Evolutionary conservation across 202 grass and related monocot species (phyloP).

Genomic region (Schoenoplectus triqueter): DNA sequence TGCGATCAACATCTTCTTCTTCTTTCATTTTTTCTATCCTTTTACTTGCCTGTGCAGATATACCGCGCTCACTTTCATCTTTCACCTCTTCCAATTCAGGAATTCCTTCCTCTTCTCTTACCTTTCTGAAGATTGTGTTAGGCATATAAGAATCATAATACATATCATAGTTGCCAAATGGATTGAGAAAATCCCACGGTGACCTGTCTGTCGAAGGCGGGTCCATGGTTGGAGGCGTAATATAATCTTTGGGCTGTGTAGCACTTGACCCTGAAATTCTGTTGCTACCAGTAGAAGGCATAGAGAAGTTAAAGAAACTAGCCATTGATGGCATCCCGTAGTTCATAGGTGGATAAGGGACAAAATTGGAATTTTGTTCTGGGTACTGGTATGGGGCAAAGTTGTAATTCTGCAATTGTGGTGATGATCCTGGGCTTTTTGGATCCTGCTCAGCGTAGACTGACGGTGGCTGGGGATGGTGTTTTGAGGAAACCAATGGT

Average conservation of each 20-base stretch:
- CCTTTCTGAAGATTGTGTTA: constrained; percentile 33
- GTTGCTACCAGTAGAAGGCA: constrained; percentile 3
- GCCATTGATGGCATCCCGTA: constrained; percentile 10
- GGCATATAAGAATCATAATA: constrained; percentile 36
- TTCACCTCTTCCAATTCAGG: constrained; percentile 37
- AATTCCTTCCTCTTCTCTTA: constrained; percentile 41
- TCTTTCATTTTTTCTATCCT: background rate
- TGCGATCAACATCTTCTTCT: constrained; percentile 15
- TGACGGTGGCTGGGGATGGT: background rate
- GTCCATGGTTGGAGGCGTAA: background rate
- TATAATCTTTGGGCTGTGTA: constrained; percentile 8
- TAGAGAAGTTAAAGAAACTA: constrained; percentile 35
- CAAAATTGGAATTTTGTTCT: constrained; percentile 31
- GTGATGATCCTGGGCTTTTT: background rate
- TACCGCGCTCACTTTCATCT: background rate
- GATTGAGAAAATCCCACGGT: constrained; percentile 38
- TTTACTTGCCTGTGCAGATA: constrained; percentile 22
- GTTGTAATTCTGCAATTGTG: constrained; percentile 28
- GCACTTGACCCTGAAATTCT: background rate
- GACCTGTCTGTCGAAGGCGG: constrained; percentile 19
- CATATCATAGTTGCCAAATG: constrained; percentile 35
- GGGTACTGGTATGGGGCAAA: constrained; percentile 27
- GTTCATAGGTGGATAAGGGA: constrained; percentile 23
- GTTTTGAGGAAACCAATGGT: background rate
- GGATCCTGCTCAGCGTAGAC: background rate